Evolutionary conservation across 2,329 filamentous ascomycete species (phyloP), one percentile per base, ranked within the genome.

Genomic region (Penicillium sp.): DNA sequence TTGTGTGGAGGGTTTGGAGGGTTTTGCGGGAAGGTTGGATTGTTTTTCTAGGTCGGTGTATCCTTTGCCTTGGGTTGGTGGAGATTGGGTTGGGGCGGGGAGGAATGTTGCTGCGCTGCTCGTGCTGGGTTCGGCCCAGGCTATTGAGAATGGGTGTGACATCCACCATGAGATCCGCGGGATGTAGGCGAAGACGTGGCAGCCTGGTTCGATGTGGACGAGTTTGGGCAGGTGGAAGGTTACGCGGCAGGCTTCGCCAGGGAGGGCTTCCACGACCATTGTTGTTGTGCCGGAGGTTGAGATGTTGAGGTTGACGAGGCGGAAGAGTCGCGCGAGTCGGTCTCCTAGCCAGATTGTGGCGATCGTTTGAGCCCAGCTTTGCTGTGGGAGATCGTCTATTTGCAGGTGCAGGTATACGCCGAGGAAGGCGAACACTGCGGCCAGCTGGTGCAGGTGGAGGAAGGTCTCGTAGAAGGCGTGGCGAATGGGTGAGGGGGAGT

Each of bases 401-500:
- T 73, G 60, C 29, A 79, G 62, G 59, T 81, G 79, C 22, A 76
- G 39, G 56, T 77, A 79, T 35, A 79, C 69, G 10, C 77, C 78
- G 14, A 78, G 49, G 50, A 79, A 68, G 16, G 75, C 70, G n/a
- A 76, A 46, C 16, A 79, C 60, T 10, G 76, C 78, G 22, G 73
- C 69, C 13, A 78, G 61, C 57, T 79, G 77, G 63, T 81, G 78
- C 7, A 79, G 62, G 58, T 79, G 76, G 24, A 80, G 64, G 61
- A 99, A 99, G 1, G 91, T 95, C 77, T 99, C 94, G 78, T 99
- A 99, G 72, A 96, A 97, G 38, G 92, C 92, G 74, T 97, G 93
- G 59, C 94, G 87, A 50, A 99, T 70, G 0, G 92, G 88, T 2
- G 91, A 80, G 10, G 74, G 72, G 1, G 78, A 77, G 57, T 80